Evolutionary conservation across 2,329 filamentous ascomycete genomes (phyloP).

Genomic region (Cladophialophora psammophila): DNA sequence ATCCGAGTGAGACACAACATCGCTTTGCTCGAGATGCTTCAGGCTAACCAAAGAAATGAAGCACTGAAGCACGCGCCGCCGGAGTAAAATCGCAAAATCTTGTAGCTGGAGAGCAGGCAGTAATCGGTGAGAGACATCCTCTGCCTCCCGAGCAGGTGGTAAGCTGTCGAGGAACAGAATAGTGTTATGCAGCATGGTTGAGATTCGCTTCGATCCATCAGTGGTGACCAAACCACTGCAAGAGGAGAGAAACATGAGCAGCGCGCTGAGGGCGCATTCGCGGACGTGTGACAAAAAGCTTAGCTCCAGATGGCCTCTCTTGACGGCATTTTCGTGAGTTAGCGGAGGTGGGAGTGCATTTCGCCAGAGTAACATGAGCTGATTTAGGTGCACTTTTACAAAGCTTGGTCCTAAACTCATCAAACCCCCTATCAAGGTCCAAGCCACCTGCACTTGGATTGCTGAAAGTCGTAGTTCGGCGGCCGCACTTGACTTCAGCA

Average conservation of each 20-base stretch:
- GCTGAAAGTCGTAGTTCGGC: slow-evolving; percentile 89
- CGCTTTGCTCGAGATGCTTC: slow-evolving; percentile 82
- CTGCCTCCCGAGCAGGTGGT: slow-evolving; percentile 81
- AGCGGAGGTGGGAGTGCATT: slow-evolving; percentile 94
- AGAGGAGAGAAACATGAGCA: slow-evolving; percentile 90
- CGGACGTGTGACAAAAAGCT: slow-evolving; percentile 94
- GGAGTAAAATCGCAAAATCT: slow-evolving; percentile 91
- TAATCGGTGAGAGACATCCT: slow-evolving; percentile 84
- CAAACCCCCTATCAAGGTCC: slow-evolving; percentile 93
- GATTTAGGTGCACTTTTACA: slow-evolving; percentile 96
- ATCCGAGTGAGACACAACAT: slow-evolving; percentile 88
- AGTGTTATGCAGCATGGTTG: slow-evolving; percentile 93
- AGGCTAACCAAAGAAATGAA: slow-evolving; percentile 90
- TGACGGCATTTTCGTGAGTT: slow-evolving; percentile 87
- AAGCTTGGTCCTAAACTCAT: slow-evolving; percentile 98
- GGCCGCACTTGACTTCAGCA: slow-evolving; percentile 90
- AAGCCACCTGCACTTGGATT: slow-evolving; percentile 96
- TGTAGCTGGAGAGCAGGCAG: slow-evolving; percentile 86
- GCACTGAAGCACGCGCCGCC: slow-evolving; percentile 90
- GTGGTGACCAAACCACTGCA: slow-evolving; percentile 90
- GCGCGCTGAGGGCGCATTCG: slow-evolving; percentile 90
- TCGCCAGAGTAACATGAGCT: slow-evolving; percentile 93
- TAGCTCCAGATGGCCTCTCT: slow-evolving; percentile 83
- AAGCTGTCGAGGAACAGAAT: slow-evolving; percentile 86
- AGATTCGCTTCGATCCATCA: slow-evolving; percentile 91